Base-by-base conservation (phyloP, 805 yeast species). In the Hanseniaspora nectarophila region DNA sequence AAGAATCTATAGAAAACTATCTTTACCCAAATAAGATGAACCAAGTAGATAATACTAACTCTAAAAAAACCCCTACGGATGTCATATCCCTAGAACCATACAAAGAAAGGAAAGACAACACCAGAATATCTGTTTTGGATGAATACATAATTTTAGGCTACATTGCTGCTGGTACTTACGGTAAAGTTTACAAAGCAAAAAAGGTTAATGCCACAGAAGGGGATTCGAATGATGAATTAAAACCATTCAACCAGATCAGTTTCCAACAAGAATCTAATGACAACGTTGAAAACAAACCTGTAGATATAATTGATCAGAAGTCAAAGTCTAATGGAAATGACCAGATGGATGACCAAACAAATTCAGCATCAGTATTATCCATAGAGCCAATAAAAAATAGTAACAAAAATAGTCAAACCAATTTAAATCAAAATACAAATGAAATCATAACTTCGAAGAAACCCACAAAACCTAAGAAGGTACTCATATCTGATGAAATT, bases 131-230 rank as follows among this genome's bases (percentile, higher is more conserved):
- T 2, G 95, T 92, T 3, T 68, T 87, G n/a, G 81, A 82, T 49
- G 83, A 82, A 59, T 92, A 89, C 67, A 89, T 83, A 56, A 82
- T 92, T 55, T 68, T 88, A 16, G 98, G 98, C 0, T 92, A 92
- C 66, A 92, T 92, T 54, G 98, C 98, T 1, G 96, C 98, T 0
- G 98, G 98, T 37, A 92, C 98, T 0, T 92, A 92, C 66, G 98
- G 98, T 54, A 88, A 86, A 63, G 99, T 92, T 20, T 92, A 88
- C 70, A 90, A 92, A 63, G 97, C 97, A 7, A 76, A 76, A 56
- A 73, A 80, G 8, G 64, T 62, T 5, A 18, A 21, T 10, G 32
- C 23, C 9, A 24, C 6, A 10, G 43, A 40, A 4, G 5, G 20
- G 2, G 33, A 26, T 9, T 4, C 24, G 7, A 37, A 12, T 21